Evolutionary conservation across 805 yeast genomes (phyloP).

Genomic region (Saturnispora diversa): DNA sequence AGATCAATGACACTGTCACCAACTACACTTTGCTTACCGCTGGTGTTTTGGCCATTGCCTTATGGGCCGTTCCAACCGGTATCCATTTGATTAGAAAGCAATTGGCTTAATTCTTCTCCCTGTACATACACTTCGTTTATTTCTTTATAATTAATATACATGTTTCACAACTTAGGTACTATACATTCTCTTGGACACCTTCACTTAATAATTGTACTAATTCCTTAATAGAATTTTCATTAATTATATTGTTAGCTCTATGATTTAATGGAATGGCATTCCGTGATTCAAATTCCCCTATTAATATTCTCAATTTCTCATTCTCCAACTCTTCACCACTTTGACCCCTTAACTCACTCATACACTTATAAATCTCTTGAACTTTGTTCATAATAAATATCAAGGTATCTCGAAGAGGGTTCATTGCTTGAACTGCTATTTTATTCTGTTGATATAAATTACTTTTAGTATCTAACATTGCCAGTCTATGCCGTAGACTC

Average conservation of each 20-base stretch:
- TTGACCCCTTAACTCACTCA: conserved; percentile 13
- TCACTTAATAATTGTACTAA: not conserved
- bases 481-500: conserved; percentile 12
- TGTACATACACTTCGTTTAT: too few relatives aligned
- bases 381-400: conserved; percentile 23
- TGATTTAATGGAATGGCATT: too few relatives aligned
- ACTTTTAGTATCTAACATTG: conserved; percentile 12
- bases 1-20: conserved; percentile 55
- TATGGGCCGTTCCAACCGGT: conserved; percentile 52
- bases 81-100: conserved; percentile 43
- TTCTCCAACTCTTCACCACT: conserved; percentile 10
- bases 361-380: conserved; percentile 16
- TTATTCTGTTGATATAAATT: not conserved
- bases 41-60: conserved; percentile 53
- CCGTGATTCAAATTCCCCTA: not conserved
- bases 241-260: too few relatives aligned
- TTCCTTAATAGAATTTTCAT: not conserved
- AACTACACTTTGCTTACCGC: conserved; percentile 52
- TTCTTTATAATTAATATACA: too few relatives aligned
- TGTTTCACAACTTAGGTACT: not conserved
- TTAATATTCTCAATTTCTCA: conserved; percentile 8
- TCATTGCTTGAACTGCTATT: conserved; percentile 14
- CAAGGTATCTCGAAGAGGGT: conserved; percentile 24
- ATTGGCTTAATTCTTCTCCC: not conserved
- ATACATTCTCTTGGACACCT: not conserved